Evolutionary conservation across 345 rosid species (phyloP), one percentile per base, ranked within the genome.

Genomic region (Syzygium aqueum): DNA sequence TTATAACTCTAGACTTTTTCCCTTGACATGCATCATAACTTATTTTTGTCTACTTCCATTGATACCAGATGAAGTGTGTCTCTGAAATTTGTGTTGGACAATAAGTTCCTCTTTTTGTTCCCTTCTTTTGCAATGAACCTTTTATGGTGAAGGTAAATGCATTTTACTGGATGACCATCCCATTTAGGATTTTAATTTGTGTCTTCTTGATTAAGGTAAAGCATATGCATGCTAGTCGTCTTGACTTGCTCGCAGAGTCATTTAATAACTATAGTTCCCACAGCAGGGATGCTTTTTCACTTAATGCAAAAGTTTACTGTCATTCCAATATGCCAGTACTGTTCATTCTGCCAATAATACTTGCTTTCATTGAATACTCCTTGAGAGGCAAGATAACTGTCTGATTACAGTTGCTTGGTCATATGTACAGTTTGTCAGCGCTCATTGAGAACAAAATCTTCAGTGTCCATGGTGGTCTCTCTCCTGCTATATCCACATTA

Each of bases 401-500:
- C 49, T 73, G 80, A 22, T 73, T 23, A 73, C 80, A 73, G 80
- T 85, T 77, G 27, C 80, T 51, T 89, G 89, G 53, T 90, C 84
- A 61, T 43, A 46, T 50, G 53, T 89, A 87, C 94, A 97, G 99
- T 91, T 93, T 98, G 85, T 96, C 99, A 85, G 99, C 99, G 85
- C 96, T 96, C 63, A 95, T 98, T 51, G 99, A 96, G 93, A 96
- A 96, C 93, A 94, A 93, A 90, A 90, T 98, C 88, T 98, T 98
- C 89, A 92, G 98, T 86, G 98, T 98, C 89, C 99, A 96, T 88
- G 99, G 99, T 84, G 99, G 99, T 90, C 99, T 98, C 87, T 96
- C 99, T 91, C 98, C 97, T 78, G 92, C 97, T 78, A 96, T 98
- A 87, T 90, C 94, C 86, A 94, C 96, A 33, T 91, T 98, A 92